Evolutionary conservation across 2,329 filamentous ascomycete genomes (phyloP).

Genomic region (Aspergillus vadensis): DNA sequence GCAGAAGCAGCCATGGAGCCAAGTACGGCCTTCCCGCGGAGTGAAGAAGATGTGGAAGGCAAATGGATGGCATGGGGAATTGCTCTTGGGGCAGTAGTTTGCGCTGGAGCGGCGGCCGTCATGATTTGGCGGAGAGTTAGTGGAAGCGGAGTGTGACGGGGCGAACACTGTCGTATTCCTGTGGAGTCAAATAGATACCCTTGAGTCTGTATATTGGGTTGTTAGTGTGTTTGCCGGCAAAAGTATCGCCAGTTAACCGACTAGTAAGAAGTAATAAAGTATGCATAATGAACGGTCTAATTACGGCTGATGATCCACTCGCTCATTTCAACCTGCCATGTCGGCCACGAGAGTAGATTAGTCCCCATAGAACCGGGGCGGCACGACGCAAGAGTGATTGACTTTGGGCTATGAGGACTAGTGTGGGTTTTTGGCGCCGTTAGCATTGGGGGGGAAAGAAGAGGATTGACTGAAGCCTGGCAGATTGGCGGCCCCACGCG

Average conservation of each 20-base stretch:
- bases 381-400: neutral
- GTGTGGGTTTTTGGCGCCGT: neutral
- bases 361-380: neutral
- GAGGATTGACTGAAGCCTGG: neutral
- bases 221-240: too few species aligned
- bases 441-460: neutral
- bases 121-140: conserved; percentile 61
- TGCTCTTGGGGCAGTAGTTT: conserved; percentile 71
- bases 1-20: conserved; percentile 92
- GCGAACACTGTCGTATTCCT: neutral
- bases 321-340: neutral
- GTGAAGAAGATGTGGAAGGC: conserved; percentile 73
- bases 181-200: conserved; percentile 3
- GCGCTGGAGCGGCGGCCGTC: conserved; percentile 59
- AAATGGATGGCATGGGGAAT: conserved; percentile 86
- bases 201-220: neutral
- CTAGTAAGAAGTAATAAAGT: too few species aligned
- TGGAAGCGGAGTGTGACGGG: conserved; percentile 34
- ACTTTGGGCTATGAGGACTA: neutral
- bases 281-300: neutral
- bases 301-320: neutral
- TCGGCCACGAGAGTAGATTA: neutral
- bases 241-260: too few species aligned
- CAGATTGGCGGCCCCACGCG: conserved; percentile 5
- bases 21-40: conserved; percentile 83